Percentiles rank a stretch among this genome's conserved stretches.
These are phyloP conservation scores for Phytophthora syringae DNA, from an alignment of 352 stramenopile species.

Conservation along the genomic window DNA sequence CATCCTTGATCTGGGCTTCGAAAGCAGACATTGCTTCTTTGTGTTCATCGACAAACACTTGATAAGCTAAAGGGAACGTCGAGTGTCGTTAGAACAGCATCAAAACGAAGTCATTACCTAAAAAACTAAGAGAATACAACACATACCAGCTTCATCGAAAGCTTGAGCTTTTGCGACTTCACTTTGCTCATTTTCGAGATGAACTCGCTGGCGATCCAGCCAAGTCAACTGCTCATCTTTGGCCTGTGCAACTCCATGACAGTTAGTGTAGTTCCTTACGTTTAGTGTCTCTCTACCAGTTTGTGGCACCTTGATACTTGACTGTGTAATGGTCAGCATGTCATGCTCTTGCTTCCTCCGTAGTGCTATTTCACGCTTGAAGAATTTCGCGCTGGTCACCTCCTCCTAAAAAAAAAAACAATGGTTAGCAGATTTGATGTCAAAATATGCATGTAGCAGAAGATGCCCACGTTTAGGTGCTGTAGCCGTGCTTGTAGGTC, in stretches of 20 bases:
- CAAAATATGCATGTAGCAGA: background rate
- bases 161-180: slow-evolving; percentile 22
- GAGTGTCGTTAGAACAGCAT: background rate
- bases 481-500: slow-evolving; percentile 35
- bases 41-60: slow-evolving; percentile 16
- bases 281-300: background rate
- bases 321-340: slow-evolving; percentile 37
- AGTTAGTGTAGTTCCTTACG: background rate
- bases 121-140: background rate
- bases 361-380: slow-evolving; percentile 39
- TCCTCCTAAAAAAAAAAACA: slow-evolving; percentile 24
- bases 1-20: slow-evolving; percentile 31
- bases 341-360: slow-evolving; percentile 43
- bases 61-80: slow-evolving; percentile 22
- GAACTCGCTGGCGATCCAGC: slow-evolving; percentile 45
- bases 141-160: slow-evolving; percentile 38
- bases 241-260: slow-evolving; percentile 16
- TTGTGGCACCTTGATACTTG: slow-evolving; percentile 43
- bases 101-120: background rate
- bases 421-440: background rate
- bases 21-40: slow-evolving; percentile 24
- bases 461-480: slow-evolving; percentile 32
- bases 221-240: slow-evolving; percentile 49
- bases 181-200: slow-evolving; percentile 39
- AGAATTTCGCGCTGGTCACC: slow-evolving; percentile 26